Evolutionary conservation across 108 stramenopile genomes (phyloP), one percentile per base, ranked within the genome.

Genomic region (Cyclotella distinguenda): DNA sequence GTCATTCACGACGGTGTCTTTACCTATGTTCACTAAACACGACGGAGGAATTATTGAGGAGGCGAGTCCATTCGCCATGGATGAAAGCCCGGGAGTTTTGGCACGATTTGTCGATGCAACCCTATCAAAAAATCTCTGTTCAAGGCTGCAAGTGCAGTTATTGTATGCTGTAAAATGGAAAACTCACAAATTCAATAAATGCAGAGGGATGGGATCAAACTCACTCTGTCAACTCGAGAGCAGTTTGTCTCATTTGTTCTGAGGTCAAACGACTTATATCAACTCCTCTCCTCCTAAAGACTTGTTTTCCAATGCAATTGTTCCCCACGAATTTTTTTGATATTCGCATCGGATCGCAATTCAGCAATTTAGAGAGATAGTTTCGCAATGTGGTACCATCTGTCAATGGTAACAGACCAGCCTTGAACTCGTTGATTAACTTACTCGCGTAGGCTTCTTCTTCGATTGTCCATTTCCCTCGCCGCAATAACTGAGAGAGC

Each of bases 321-420:
- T 75, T 73, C 6, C 97, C 97, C n/a, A 96, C 95, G 68, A 97
- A 99, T 77, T 99, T 99, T 76, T 99, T 99, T 1, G 97, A 96
- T 38, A 99, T 99, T 6, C 99, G 71, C 99, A 99, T 99, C 19
- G 99, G 97, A 66, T 97, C 97, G 57, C 99, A 99, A 74, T 97
- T 90, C 34, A 99, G 81, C 53, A 97, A 72, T 65, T 97, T 95
- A 47, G 88, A 83, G 5, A 99, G 84, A 69, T 94, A 97, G 21
- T 93, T 93, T 22, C 97, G 91, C 31, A 99, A 78, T 0, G 97
- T 99, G 2, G 97, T 97, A 8, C 99, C 99, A 66, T 96, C 92
- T n/a, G 95, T 93, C 25, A 95, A 55, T 15, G 88, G 91, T 26
- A 99, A 78, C 5, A 96, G 54, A 27, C 99, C 99, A 6, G 82